These are phyloP conservation scores for Didymella sp. DNA, from an alignment of 2,329 filamentous ascomycete species.

Conservation along the genomic window DNA sequence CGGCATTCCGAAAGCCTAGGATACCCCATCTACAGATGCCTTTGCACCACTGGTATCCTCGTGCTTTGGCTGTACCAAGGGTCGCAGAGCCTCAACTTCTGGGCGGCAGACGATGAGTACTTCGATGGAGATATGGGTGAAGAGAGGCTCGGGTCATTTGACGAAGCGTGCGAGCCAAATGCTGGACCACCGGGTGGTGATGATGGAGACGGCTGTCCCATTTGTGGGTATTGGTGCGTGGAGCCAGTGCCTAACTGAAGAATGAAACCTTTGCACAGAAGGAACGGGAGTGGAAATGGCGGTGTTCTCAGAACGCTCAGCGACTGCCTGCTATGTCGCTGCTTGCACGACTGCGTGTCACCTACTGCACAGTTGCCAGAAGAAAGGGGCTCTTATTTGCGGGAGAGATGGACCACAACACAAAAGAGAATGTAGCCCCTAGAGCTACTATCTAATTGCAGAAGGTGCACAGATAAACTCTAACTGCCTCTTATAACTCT, in stretches of 20 bases:
- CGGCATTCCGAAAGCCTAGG: neutral
- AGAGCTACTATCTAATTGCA: no score
- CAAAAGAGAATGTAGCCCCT: no score
- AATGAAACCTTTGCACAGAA: no score
- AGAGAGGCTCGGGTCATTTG: neutral
- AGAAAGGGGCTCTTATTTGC: no score
- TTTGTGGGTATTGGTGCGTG: neutral
- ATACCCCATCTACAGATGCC: neutral
- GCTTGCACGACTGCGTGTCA: neutral
- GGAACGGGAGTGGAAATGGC: neutral
- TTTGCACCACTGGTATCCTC: neutral
- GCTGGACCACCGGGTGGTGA: neutral
- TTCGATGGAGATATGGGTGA: neutral
- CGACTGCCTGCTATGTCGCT: neutral
- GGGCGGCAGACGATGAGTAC: neutral
- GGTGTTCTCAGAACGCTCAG: neutral
- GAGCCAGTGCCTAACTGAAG: neutral
- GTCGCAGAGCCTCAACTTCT: neutral
- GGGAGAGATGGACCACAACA: no score
- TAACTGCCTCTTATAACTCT: no score
- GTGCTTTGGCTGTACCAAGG: neutral
- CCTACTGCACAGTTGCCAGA: no score
- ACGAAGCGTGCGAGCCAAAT: neutral
- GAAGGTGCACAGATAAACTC: no score
- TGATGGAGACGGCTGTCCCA: neutral